These are phyloP conservation scores for Sporothrix dimorphospora DNA, from an alignment of 2,329 filamentous ascomycete species.

Conservation along the genomic window DNA sequence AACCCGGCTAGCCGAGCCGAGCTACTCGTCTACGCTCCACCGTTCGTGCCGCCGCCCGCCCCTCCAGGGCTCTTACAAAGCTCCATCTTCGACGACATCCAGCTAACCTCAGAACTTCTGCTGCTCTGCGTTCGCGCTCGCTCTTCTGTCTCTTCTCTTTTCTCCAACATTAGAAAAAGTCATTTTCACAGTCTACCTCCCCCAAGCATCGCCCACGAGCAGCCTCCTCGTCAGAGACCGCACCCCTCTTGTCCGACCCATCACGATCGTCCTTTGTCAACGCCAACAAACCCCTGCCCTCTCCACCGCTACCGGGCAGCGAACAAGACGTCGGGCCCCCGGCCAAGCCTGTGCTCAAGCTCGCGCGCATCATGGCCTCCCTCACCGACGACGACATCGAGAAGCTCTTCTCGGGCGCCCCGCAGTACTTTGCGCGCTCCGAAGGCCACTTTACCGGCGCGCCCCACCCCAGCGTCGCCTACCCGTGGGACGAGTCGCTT, in stretches of 20 bases:
- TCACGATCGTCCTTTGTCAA: conserved; percentile 41
- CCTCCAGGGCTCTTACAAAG: conserved; percentile 27
- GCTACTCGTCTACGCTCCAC: conserved; percentile 1
- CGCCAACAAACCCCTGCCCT: conserved; percentile 61
- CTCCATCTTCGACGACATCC: neutral
- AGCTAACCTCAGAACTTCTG: conserved; percentile 11
- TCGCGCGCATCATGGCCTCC: conserved; percentile 62
- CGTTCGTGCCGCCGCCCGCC: neutral
- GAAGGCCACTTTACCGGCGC: conserved; percentile 63
- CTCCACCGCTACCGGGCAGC: conserved; percentile 51
- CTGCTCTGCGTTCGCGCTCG: neutral
- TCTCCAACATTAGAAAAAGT: neutral
- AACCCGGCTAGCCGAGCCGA: neutral
- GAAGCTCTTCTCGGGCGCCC: conserved; percentile 75
- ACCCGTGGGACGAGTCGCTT: conserved; percentile 67
- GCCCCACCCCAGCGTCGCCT: conserved; percentile 65
- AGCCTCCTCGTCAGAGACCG: conserved; percentile 2
- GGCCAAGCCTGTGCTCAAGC: conserved; percentile 52
- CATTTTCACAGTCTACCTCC: neutral
- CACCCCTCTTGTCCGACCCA: conserved; percentile 25
- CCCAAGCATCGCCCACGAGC: neutral
- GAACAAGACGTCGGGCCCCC: conserved; percentile 47
- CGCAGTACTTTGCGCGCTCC: conserved; percentile 68
- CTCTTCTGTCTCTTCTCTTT: neutral
- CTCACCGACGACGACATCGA: conserved; percentile 64